phyloP scores from a whole-genome alignment of 306 rosid species.

The Fragaria iinumae region DNA sequence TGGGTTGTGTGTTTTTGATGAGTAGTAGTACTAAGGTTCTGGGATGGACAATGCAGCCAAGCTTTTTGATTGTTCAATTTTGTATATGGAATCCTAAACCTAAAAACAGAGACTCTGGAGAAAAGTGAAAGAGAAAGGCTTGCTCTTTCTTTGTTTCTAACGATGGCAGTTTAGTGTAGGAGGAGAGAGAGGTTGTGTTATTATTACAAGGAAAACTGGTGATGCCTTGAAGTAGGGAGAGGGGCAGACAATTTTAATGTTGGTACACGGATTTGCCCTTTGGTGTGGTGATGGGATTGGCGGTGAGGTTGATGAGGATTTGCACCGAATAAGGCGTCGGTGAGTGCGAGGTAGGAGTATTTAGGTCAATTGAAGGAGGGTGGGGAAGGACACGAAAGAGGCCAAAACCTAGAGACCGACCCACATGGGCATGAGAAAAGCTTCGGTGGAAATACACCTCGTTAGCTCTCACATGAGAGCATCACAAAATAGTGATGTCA shows the following conservation, averaged over 20 bases:
- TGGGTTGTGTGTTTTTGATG: not conserved
- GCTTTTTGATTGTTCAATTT: not conserved
- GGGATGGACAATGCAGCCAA: not conserved
- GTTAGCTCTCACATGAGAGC: too few relatives aligned
- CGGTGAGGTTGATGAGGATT: not conserved
- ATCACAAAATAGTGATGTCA: too few relatives aligned
- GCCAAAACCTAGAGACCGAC: not conserved
- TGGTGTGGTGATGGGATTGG: not conserved
- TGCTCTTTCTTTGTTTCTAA: not conserved
- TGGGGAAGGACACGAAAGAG: not conserved
- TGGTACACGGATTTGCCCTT: slow-evolving; percentile 19
- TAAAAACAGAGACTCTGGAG: not conserved
- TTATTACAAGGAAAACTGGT: not conserved
- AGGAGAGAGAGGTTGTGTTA: not conserved
- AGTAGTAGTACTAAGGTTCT: not conserved
- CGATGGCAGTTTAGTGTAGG: too few relatives aligned
- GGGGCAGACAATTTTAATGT: not conserved
- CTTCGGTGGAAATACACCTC: not conserved
- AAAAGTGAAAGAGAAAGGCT: not conserved
- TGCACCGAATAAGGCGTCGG: slow-evolving; percentile 21
- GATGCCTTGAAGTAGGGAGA: not conserved
- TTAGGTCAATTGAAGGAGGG: not conserved
- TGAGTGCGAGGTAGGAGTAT: slow-evolving; percentile 9
- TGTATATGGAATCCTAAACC: not conserved
- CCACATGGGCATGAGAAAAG: not conserved